Percentiles rank a stretch among this genome's conserved stretches.
Evolutionary conservation across 2,329 filamentous ascomycete species (phyloP).

Genomic region (Aureobasidium sp.): DNA sequence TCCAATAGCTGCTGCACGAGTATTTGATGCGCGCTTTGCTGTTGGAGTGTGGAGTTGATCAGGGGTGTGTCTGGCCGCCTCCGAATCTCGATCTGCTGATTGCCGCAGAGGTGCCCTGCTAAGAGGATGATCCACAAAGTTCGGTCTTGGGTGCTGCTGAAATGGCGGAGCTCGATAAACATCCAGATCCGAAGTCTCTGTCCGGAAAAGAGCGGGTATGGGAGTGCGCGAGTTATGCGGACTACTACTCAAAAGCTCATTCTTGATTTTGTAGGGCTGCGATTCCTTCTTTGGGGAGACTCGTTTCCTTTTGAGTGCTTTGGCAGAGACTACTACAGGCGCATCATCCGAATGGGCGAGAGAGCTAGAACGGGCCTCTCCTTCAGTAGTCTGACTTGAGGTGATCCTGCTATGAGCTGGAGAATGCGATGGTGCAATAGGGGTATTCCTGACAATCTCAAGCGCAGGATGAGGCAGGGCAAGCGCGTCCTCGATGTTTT

Average conservation of each 20-base stretch:
- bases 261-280: constrained; percentile 32
- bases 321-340: constrained; percentile 37
- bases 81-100: not conserved
- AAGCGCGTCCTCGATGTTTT: not conserved
- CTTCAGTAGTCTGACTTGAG: constrained; percentile 42
- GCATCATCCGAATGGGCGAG: constrained; percentile 27
- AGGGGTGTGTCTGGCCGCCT: not conserved
- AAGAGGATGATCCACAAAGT: not conserved
- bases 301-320: constrained; percentile 39
- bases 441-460: not conserved
- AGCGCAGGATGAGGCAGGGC: not conserved
- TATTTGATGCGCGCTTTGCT: not conserved
- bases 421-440: not conserved
- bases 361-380: constrained; percentile 23
- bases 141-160: not conserved
- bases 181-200: constrained; percentile 41
- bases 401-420: constrained; percentile 18
- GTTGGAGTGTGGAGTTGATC: not conserved
- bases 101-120: not conserved
- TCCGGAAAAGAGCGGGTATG: constrained; percentile 25
- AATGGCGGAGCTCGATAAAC: not conserved
- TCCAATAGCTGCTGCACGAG: not conserved
- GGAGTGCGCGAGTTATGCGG: constrained; percentile 22
- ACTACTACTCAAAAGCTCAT: constrained; percentile 33
- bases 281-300: constrained; percentile 21